These are phyloP conservation scores for Amanita polypyramis DNA, from an alignment of 768 basidiomycete genomes.

Conservation along the genomic window DNA sequence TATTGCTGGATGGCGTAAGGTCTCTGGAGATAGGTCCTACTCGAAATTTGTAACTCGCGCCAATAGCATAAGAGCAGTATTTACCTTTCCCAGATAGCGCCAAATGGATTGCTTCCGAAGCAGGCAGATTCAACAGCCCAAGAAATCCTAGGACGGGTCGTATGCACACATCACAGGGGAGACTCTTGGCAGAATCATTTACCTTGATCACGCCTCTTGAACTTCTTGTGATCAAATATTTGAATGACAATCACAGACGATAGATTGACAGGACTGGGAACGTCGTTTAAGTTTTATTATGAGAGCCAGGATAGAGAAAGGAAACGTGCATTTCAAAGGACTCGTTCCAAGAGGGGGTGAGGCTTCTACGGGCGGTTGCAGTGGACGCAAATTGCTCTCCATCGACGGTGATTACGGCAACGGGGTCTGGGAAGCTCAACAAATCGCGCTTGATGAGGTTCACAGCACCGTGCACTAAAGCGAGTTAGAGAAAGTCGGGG, in stretches of 20 bases:
- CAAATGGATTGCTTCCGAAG: slow-evolving; percentile 39
- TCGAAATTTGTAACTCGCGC: slow-evolving; percentile 13
- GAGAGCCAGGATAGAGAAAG: slow-evolving; percentile 5
- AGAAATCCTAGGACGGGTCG: slow-evolving; percentile 33
- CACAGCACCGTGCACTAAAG: slow-evolving; percentile 64
- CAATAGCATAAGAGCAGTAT: slow-evolving; percentile 13
- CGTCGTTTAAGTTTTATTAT: slow-evolving; percentile 10
- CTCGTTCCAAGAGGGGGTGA: slow-evolving; percentile 77
- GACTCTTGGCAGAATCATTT: slow-evolving; percentile 19
- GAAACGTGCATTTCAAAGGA: slow-evolving; percentile 69
- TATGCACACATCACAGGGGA: slow-evolving; percentile 12
- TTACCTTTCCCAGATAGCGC: slow-evolving; percentile 38
- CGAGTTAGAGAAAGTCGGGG: slow-evolving; percentile 2
- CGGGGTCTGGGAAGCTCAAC: slow-evolving; percentile 78
- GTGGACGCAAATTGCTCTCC: slow-evolving; percentile 77
- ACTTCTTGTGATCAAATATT: slow-evolving; percentile 85
- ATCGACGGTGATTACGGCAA: slow-evolving; percentile 81
- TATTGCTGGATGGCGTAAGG: slow-evolving; percentile 63
- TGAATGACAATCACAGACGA: slow-evolving; percentile 74
- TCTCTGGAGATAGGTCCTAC: slow-evolving; percentile 64
- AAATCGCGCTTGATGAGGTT: slow-evolving; percentile 69
- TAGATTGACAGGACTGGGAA: slow-evolving; percentile 38
- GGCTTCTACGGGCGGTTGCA: slow-evolving; percentile 52
- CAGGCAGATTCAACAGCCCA: slow-evolving; percentile 46
- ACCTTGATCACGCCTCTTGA: slow-evolving; percentile 81